phyloP scores from a whole-genome alignment of 208 protist genomes.

The Jaenimonas drosophilae region DNA sequence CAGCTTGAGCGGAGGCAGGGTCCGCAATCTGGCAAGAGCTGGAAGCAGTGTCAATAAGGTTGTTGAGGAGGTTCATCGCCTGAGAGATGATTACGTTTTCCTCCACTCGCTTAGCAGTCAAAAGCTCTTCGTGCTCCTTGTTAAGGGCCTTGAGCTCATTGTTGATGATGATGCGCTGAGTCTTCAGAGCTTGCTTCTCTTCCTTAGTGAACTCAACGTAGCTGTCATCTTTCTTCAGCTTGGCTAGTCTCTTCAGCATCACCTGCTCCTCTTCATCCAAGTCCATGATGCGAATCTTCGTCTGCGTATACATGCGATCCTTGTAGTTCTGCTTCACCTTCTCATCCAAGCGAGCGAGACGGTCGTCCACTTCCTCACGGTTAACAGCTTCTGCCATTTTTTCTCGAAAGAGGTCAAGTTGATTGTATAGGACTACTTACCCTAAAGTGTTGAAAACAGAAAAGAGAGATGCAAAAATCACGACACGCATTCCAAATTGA shows the following conservation, averaged over 20 bases:
- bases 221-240: not conserved
- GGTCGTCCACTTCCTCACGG: conserved; percentile 2
- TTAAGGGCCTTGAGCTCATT: not conserved
- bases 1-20: not conserved
- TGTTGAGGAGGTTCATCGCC: not conserved
- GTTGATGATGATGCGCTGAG: not conserved
- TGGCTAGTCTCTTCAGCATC: not conserved
- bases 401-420: too few relatives aligned
- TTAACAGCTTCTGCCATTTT: too few relatives aligned
- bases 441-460: not conserved
- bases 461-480: conserved; percentile 1
- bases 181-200: not conserved
- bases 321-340: not conserved
- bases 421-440: not conserved
- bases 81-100: not conserved
- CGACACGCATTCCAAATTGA: too few relatives aligned
- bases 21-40: not conserved
- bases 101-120: not conserved
- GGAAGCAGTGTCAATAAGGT: not conserved
- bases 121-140: not conserved
- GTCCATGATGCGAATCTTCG: not conserved
- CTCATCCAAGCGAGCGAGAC: not conserved
- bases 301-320: not conserved
- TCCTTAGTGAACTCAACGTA: not conserved
- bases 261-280: not conserved